Evolutionary conservation across 2,329 filamentous ascomycete species (phyloP), one percentile per base, ranked within the genome.

Genomic region (Colletotrichum sp.): DNA sequence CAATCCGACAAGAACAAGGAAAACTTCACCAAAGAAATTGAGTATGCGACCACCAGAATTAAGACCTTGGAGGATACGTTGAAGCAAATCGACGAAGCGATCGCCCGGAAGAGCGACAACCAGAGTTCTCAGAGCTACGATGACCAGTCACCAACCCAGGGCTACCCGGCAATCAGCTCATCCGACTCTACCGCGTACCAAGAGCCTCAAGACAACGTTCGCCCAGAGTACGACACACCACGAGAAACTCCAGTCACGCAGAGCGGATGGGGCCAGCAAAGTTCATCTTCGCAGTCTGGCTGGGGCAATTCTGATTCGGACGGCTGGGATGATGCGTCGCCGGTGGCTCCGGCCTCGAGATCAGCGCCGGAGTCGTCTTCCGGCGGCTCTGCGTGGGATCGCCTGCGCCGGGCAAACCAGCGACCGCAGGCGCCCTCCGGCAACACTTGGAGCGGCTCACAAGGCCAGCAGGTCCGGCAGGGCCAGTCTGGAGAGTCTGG

Each of bases 381-480:
- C 34, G 36, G n/a, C 10, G 81, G 83, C 32, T 88, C 86, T 6
- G 76, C 87, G 5, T 89, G 88, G 88, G 87, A 88, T 32, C 85
- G 86, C 32, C 72, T 89, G 44, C 85, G 88, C 48, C 83, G 86
- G 63, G 83, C 87, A 75, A 73, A 82, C 60, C 75, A 72, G 48
- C 75, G 79, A 13, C 72, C 67, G 8, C 48, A 55, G 16, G 34
- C 52, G 15, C 8, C 71, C 8, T 64, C 72, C 22, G 75, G 32
- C 4, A 55, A 39, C 32, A 24, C 28, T 18, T 34, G 39, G 68
- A 32, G 32, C 18, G 59, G 59, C 9, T 63, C 59, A n/a, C 74
- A 71, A 57, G 57, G 64, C 52, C 76, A 73, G 44, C 52, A 66
- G 60, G 52, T 48, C 52, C 76, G 71, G 44, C 52, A 66, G 60